Evolutionary conservation across 139 green algal species (phyloP).

Genomic region (Ettlia oleoabundans): DNA sequence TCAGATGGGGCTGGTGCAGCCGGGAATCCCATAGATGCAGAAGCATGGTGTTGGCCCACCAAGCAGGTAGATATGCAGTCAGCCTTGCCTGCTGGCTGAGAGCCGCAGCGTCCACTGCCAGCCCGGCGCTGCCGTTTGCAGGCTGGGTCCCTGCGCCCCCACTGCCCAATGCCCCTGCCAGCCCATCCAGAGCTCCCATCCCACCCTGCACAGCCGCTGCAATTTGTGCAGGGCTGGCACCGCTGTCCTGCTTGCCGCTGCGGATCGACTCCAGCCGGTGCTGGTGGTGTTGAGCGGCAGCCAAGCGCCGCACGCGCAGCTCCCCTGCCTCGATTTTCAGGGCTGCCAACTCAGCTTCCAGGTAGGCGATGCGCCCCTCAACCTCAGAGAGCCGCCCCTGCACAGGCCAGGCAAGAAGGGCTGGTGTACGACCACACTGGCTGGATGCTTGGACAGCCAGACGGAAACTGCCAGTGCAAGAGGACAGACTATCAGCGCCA

Average conservation of each 20-base stretch:
- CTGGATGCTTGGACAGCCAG: too few relatives aligned
- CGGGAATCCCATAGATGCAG: too few relatives aligned
- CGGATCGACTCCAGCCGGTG: constrained; percentile 6
- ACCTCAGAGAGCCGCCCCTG: constrained; percentile 14
- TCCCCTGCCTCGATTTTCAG: constrained; percentile 6
- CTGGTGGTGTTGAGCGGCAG: constrained; percentile 12
- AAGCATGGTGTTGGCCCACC: too few relatives aligned
- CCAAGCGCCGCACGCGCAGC: neutral
- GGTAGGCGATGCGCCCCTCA: constrained; percentile 19
- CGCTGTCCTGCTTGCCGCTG: neutral
- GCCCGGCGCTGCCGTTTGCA: neutral
- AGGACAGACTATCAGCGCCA: too few relatives aligned
- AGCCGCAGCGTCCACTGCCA: neutral
- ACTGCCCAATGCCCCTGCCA: neutral
- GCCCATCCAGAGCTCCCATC: constrained; percentile 2
- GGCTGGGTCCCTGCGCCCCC: neutral
- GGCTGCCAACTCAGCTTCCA: constrained; percentile 35
- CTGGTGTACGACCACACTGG: neutral
- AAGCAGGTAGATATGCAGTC: too few relatives aligned
- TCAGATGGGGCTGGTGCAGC: too few relatives aligned
- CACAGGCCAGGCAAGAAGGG: neutral
- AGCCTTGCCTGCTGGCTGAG: neutral
- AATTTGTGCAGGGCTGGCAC: neutral
- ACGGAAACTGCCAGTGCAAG: too few relatives aligned
- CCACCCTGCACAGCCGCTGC: constrained; percentile 1